Evolutionary conservation across 2,329 filamentous ascomycete species (phyloP).

Genomic region (Cercospora zeina): DNA sequence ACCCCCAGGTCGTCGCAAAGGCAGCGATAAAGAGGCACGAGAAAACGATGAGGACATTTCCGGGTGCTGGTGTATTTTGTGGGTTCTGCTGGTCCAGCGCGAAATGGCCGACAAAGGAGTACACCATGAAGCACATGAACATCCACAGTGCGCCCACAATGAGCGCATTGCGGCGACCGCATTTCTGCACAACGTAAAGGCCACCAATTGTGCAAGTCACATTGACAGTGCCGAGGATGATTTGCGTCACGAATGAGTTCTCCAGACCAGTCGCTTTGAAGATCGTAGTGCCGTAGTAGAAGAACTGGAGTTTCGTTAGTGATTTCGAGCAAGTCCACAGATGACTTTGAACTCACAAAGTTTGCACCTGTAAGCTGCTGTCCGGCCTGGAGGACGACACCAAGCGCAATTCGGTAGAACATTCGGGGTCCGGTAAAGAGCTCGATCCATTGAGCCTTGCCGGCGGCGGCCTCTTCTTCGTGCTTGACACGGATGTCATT

Average conservation of each 20-base stretch:
- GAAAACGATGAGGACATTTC: conserved; percentile 42
- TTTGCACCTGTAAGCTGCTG: conserved; percentile 48
- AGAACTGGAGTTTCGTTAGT: conserved; percentile 24
- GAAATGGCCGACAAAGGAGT: conserved; percentile 43
- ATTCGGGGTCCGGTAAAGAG: conserved; percentile 37
- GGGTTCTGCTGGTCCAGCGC: conserved; percentile 28
- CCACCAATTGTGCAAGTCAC: conserved; percentile 51
- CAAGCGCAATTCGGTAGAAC: conserved; percentile 39
- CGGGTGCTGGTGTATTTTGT: conserved; percentile 33
- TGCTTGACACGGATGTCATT: conserved; percentile 39
- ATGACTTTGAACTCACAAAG: conserved; percentile 38
- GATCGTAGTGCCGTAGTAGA: conserved; percentile 40
- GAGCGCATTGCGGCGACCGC: conserved; percentile 51
- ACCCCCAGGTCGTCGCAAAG: conserved; percentile 42
- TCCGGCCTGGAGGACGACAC: conserved; percentile 37
- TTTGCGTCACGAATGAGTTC: conserved; percentile 50
- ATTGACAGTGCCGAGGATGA: conserved; percentile 53
- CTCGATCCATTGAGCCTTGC: conserved; percentile 27
- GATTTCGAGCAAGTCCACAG: neutral
- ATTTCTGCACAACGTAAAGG: conserved; percentile 52
- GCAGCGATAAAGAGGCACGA: conserved; percentile 42
- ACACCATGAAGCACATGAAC: conserved; percentile 62
- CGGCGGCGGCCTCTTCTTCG: conserved; percentile 33
- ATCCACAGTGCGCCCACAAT: conserved; percentile 48
- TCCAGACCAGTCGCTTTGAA: conserved; percentile 41